Evolutionary conservation across 2,329 filamentous ascomycete genomes (phyloP).

Genomic region (Sporothrix luriei): DNA sequence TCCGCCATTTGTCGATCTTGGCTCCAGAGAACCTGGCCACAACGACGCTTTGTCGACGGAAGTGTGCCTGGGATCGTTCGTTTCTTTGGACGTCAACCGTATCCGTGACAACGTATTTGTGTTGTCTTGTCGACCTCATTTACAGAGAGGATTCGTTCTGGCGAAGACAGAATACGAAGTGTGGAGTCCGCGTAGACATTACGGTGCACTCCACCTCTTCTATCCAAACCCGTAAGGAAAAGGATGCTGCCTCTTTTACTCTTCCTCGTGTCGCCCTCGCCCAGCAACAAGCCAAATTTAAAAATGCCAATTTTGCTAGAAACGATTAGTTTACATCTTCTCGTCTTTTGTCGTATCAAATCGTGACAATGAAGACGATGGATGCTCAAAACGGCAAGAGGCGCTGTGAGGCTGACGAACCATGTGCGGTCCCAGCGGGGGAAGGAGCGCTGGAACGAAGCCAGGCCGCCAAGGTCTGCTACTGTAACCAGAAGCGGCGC

Average conservation of each 20-base stretch:
- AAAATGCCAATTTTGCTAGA: too few species aligned
- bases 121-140: background rate
- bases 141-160: background rate
- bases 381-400: conserved; percentile 15
- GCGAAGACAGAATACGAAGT: background rate
- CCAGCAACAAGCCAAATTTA: too few species aligned
- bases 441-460: background rate
- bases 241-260: too few species aligned
- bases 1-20: conserved; percentile 19
- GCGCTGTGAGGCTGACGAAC: conserved; percentile 7
- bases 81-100: conserved; percentile 1
- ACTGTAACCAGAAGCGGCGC: conserved; percentile 1
- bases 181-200: background rate
- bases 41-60: background rate
- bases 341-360: background rate
- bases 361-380: background rate
- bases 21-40: conserved; percentile 12
- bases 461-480: conserved; percentile 8
- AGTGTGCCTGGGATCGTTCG: background rate
- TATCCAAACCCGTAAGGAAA: background rate
- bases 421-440: background rate
- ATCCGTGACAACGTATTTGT: background rate
- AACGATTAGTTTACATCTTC: too few species aligned
- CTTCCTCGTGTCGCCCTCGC: too few species aligned
- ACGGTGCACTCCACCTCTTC: too few species aligned